A percentile compares a stretch with the other conserved stretches of the same genome.
phyloP scores from a whole-genome alignment of 192 early-diverging fungal species.

The Phycomyces blakesleeanus region DNA sequence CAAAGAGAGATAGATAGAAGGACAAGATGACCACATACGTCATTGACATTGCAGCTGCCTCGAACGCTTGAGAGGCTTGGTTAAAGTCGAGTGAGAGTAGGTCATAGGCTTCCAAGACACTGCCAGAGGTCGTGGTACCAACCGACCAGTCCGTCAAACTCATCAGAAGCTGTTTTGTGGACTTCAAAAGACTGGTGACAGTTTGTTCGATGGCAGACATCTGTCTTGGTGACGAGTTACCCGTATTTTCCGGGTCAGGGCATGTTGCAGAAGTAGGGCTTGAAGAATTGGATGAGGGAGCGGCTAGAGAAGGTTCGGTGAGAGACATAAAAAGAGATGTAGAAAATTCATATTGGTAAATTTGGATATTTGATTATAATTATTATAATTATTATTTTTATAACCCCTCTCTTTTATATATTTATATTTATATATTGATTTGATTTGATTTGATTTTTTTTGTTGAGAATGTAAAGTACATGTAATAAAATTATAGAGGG shows the following conservation, averaged over 20 bases:
- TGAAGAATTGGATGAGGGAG: neutral
- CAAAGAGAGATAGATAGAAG: too few relatives aligned
- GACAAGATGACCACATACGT: too few relatives aligned
- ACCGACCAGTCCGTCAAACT: conserved; percentile 46
- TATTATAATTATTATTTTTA: too few relatives aligned
- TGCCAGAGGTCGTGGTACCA: conserved; percentile 32
- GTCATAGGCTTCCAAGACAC: conserved; percentile 45
- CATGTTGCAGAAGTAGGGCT: neutral
- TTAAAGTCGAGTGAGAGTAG: conserved; percentile 42
- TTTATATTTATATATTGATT: too few relatives aligned
- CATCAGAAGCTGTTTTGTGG: conserved; percentile 48
- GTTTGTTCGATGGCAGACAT: conserved; percentile 44
- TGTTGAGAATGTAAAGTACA: too few relatives aligned
- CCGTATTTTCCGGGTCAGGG: too few relatives aligned
- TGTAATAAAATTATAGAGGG: too few relatives aligned
- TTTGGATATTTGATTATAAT: too few relatives aligned
- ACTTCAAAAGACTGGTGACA: conserved; percentile 43
- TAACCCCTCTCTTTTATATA: too few relatives aligned
- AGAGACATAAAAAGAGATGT: neutral
- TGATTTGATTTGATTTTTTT: too few relatives aligned
- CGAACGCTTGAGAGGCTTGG: conserved; percentile 37
- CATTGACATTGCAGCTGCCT: conserved; percentile 20
- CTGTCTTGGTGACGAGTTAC: conserved; percentile 13
- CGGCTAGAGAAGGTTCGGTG: neutral
- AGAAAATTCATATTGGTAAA: neutral